Evolutionary conservation across 768 basidiomycete genomes (phyloP).

Genomic region (Suillus subalutaceus): DNA sequence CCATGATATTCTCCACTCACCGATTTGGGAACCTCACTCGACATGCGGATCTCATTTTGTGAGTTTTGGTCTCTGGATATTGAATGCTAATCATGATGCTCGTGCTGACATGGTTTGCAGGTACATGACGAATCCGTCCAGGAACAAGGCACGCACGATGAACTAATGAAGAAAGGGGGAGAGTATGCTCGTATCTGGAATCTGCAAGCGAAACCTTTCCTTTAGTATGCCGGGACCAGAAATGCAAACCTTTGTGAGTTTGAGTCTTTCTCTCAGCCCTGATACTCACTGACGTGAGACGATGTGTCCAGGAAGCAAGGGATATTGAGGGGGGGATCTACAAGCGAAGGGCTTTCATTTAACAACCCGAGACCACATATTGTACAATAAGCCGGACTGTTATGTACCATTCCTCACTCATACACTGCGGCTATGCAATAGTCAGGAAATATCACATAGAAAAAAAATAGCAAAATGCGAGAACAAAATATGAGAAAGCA

Average conservation of each 20-base stretch:
- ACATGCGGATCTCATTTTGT: not conserved
- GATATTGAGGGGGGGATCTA: conserved; percentile 67
- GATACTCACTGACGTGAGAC: not conserved
- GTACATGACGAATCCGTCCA: conserved; percentile 69
- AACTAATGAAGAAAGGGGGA: conserved; percentile 40
- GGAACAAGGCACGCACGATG: conserved; percentile 69
- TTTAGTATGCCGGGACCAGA: conserved; percentile 25
- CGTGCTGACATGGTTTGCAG: conserved; percentile 36
- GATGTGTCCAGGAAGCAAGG: conserved; percentile 59
- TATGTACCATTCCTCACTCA: not conserved
- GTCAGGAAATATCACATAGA: conserved; percentile 6
- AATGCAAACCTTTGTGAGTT: not conserved
- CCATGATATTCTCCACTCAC: conserved; percentile 80
- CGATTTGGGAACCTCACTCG: not conserved
- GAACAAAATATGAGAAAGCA: not conserved
- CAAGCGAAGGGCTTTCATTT: conserved; percentile 71
- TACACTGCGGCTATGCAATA: not conserved
- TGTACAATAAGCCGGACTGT: conserved; percentile 1
- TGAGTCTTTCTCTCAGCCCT: not conserved
- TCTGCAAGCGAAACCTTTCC: conserved; percentile 72
- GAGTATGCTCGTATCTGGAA: conserved; percentile 47
- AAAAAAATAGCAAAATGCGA: not conserved
- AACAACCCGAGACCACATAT: not conserved
- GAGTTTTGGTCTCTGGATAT: not conserved
- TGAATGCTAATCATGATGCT: not conserved